Percentiles rank a stretch among this genome's conserved stretches.
Evolutionary conservation across 495 filamentous ascomycete species (phyloP).

Genomic region (Podospora sp.): DNA sequence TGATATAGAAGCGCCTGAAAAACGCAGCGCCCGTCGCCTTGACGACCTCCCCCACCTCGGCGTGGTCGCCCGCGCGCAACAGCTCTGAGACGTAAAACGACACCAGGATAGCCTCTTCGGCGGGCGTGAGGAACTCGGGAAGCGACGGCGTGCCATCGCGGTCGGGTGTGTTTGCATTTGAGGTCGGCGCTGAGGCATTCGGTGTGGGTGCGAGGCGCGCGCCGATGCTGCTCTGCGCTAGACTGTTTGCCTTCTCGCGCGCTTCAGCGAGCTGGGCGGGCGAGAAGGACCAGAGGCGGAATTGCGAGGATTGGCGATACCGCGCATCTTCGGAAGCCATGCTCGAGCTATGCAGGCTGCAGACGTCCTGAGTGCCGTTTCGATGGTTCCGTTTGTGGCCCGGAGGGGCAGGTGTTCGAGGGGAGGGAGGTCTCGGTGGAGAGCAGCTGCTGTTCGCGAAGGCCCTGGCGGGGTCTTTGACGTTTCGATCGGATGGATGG

Average conservation of each 20-base stretch:
- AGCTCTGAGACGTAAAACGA: slow-evolving; percentile 76
- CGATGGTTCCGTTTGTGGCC: background rate
- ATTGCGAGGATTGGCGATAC: slow-evolving; percentile 91
- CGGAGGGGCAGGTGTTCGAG: background rate
- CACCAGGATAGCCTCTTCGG: slow-evolving; percentile 82
- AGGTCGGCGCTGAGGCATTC: slow-evolving; percentile 36
- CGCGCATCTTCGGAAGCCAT: slow-evolving; percentile 78
- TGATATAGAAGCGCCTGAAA: slow-evolving; percentile 90
- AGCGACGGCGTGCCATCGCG: slow-evolving; percentile 40
- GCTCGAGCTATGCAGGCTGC: slow-evolving; percentile 2
- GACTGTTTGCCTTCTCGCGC: slow-evolving; percentile 73
- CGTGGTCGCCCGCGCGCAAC: slow-evolving; percentile 72
- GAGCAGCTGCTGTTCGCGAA: background rate
- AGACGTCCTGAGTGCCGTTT: background rate
- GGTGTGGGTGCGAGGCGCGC: slow-evolving; percentile 34
- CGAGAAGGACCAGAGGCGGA: slow-evolving; percentile 90
- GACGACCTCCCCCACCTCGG: slow-evolving; percentile 78
- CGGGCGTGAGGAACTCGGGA: slow-evolving; percentile 73
- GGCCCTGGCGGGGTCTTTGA: background rate
- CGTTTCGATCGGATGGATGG: background rate
- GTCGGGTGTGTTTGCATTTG: slow-evolving; percentile 39
- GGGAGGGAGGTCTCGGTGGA: background rate
- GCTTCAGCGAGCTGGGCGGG: slow-evolving; percentile 66
- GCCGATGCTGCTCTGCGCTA: slow-evolving; percentile 71
- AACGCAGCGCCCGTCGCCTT: slow-evolving; percentile 90